Evolutionary conservation across 495 filamentous ascomycete species (phyloP).

Genomic region (Penicillium macrosclerotiorum): DNA sequence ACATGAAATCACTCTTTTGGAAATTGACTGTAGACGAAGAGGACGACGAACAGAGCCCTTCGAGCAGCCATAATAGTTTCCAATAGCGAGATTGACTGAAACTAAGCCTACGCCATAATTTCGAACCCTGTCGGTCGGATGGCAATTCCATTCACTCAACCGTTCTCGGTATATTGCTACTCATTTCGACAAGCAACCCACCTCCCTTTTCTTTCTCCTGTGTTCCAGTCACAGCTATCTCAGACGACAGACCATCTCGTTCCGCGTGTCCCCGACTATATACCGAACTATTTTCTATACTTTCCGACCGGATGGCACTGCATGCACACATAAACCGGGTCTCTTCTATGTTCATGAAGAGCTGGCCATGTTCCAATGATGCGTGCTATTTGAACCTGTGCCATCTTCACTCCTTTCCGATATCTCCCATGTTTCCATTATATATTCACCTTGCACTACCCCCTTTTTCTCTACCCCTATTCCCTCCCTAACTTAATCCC

Average conservation of each 20-base stretch:
- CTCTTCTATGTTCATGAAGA: too few relatives aligned
- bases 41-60: constrained; percentile 31
- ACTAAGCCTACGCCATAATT: background rate
- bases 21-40: constrained; percentile 43
- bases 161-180: background rate
- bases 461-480: background rate
- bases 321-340: too few relatives aligned
- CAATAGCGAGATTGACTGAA: background rate
- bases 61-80: constrained; percentile 11
- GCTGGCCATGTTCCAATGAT: too few relatives aligned
- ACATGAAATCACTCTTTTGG: constrained; percentile 72
- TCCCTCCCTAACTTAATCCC: background rate
- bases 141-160: background rate
- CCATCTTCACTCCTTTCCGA: background rate
- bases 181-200: background rate
- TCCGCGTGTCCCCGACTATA: too few relatives aligned
- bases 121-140: background rate
- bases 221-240: background rate
- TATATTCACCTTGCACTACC: background rate
- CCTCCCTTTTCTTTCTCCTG: too few relatives aligned
- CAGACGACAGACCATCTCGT: background rate
- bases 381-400: too few relatives aligned
- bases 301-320: too few relatives aligned
- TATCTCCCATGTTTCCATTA: background rate
- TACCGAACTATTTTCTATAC: too few relatives aligned